phyloP scores from a whole-genome alignment of 2,329 filamentous ascomycete genomes.

The Ophiosphaerella herpotricha region DNA sequence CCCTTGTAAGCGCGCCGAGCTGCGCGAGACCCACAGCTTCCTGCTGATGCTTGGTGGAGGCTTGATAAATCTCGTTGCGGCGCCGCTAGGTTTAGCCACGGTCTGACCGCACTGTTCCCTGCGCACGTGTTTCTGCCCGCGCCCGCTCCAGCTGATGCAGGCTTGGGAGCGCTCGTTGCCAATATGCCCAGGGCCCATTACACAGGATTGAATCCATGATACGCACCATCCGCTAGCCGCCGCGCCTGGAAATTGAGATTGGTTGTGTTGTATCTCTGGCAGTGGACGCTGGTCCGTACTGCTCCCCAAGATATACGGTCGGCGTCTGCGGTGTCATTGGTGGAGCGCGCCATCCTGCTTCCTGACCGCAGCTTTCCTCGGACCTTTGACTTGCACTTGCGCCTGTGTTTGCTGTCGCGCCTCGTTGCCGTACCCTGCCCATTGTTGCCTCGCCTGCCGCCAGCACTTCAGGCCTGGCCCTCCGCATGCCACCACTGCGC shows the following conservation, averaged over 20 bases:
- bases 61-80: background rate
- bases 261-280: too few relatives aligned
- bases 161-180: too few relatives aligned
- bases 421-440: too few relatives aligned
- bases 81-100: background rate
- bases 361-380: background rate
- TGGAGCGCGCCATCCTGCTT: conserved; percentile 5
- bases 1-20: conserved; percentile 8
- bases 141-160: too few relatives aligned
- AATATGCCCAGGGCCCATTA: too few relatives aligned
- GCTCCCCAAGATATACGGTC: conserved; percentile 10
- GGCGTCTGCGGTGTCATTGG: conserved; percentile 14
- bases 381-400: background rate
- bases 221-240: too few relatives aligned
- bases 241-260: too few relatives aligned
- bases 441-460: too few relatives aligned
- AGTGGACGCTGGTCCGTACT: background rate
- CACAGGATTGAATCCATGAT: too few relatives aligned
- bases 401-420: background rate
- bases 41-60: background rate
- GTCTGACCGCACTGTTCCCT: too few relatives aligned
- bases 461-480: conserved; percentile 5
- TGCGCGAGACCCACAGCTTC: conserved; percentile 4
- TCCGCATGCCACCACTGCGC: conserved; percentile 26
- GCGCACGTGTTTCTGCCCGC: background rate